phyloP scores from a whole-genome alignment of 78 protist genomes.

The Dictyostelium firmibasis region DNA sequence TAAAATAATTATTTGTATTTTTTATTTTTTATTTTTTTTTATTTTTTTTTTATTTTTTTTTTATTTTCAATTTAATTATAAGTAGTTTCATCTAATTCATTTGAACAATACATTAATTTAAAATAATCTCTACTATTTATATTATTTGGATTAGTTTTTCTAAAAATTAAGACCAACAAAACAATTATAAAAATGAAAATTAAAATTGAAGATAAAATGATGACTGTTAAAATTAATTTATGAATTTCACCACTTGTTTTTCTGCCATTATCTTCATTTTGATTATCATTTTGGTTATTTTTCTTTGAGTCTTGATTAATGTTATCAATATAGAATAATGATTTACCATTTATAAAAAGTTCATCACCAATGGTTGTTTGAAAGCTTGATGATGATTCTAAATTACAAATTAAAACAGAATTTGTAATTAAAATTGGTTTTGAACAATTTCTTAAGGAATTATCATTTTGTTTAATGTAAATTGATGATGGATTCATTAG shows the following conservation, averaged over 20 bases:
- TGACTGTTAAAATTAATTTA: not conserved
- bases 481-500: not conserved
- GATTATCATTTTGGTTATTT: not conserved
- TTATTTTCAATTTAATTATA: not conserved
- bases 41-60: not conserved
- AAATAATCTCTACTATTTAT: not conserved
- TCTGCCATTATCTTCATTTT: not conserved
- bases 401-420: not conserved
- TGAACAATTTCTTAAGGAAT: not conserved
- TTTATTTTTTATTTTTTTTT: too few relatives aligned
- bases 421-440: not conserved
- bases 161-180: not conserved
- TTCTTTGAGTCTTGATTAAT: not conserved
- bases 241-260: not conserved
- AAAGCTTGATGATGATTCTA: not conserved
- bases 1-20: too few relatives aligned
- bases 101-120: conserved; percentile 5
- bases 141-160: not conserved
- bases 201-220: not conserved
- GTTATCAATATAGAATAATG: not conserved
- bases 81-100: conserved; percentile 2
- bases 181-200: not conserved
- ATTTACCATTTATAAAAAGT: not conserved
- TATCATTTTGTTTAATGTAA: not conserved
- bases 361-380: not conserved